A percentile compares a stretch with the other conserved stretches of the same genome.
These are phyloP conservation scores for Piper betle DNA, from an alignment of 164 flowering plant species.

Conservation along the genomic window DNA sequence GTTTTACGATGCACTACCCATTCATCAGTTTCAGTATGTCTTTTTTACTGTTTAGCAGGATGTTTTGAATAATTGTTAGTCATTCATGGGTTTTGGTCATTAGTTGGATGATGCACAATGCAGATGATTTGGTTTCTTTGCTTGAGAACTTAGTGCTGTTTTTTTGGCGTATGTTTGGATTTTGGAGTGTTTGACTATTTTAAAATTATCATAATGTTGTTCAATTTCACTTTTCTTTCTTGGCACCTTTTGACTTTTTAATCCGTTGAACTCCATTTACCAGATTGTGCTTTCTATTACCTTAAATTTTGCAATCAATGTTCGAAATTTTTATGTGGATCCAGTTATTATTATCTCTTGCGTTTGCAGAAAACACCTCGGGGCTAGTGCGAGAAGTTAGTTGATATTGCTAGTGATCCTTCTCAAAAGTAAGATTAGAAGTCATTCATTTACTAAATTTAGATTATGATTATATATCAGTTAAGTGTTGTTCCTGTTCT, in stretches of 20 bases:
- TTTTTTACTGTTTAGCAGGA: neutral
- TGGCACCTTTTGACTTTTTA: neutral
- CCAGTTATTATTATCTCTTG: neutral
- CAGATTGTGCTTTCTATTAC: too few species aligned
- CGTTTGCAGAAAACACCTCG: too few species aligned
- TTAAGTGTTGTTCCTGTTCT: neutral
- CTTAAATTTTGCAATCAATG: neutral
- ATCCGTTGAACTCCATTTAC: too few species aligned
- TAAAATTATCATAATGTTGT: neutral
- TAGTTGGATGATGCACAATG: too few species aligned
- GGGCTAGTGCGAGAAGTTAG: conserved; percentile 97
- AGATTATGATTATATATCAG: neutral
- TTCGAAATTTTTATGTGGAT: neutral
- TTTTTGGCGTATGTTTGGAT: too few species aligned
- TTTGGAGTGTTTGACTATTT: too few species aligned
- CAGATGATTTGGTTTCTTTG: too few species aligned
- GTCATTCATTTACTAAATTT: neutral
- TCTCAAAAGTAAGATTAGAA: conserved; percentile 30
- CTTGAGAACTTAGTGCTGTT: too few species aligned
- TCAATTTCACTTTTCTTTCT: neutral
- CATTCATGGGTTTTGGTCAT: too few species aligned
- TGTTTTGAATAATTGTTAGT: too few species aligned
- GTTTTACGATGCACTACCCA: conserved; percentile 88
- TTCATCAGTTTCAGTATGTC: conserved; percentile 90
- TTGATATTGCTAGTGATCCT: conserved; percentile 77